Conservation (phyloP, 106 monocot genomes). For the Amphibolis antarctica region DNA sequence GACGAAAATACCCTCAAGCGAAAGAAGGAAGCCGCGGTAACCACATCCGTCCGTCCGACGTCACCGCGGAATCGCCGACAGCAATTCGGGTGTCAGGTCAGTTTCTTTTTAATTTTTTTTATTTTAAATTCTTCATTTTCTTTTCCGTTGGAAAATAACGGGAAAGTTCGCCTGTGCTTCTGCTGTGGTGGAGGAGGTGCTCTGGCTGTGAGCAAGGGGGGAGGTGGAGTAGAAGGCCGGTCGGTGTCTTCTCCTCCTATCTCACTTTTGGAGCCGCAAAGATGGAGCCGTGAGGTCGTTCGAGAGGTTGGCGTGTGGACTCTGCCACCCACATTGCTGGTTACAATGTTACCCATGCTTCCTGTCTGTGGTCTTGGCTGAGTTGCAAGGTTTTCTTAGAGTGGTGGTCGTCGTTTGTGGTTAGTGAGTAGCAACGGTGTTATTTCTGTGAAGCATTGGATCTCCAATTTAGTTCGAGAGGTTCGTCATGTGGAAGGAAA, state of each 20-base stretch:
- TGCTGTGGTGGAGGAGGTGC: neutral
- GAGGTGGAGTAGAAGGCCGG: neutral
- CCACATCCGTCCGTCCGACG: too few species aligned
- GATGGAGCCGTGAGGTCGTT: neutral
- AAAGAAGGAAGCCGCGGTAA: too few species aligned
- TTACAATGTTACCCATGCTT: too few species aligned
- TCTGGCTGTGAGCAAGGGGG: neutral
- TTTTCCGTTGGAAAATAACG: neutral
- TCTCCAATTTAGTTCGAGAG: neutral
- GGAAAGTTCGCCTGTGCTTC: neutral
- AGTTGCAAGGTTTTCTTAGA: neutral
- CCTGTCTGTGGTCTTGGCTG: too few species aligned
- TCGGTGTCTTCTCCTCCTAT: neutral
- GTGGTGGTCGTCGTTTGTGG: neutral
- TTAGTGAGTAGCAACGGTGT: neutral
- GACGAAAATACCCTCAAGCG: too few species aligned
- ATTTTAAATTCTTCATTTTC: neutral
- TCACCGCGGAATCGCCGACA: neutral
- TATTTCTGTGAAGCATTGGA: neutral
- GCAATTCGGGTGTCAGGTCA: neutral
- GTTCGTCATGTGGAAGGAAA: neutral
- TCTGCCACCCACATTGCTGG: neutral
- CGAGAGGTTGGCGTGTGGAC: neutral
- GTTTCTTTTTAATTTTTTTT: neutral
- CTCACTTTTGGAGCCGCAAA: neutral